Conservation (phyloP, 305 asterid species). For the Fraxinus velutina region DNA sequence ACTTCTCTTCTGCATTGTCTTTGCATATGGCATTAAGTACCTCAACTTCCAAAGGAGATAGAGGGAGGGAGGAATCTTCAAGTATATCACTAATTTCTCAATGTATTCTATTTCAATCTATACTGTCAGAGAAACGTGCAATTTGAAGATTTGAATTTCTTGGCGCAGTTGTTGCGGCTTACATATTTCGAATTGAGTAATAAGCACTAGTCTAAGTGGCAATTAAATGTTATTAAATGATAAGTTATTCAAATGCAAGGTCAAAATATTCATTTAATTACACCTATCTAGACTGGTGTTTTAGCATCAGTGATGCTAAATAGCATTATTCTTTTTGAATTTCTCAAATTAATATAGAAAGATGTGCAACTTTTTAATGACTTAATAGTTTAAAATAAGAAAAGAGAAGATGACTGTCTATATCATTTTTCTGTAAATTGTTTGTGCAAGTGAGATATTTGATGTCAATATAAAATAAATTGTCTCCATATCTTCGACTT, state of each 20-base stretch:
- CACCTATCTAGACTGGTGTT: neutral
- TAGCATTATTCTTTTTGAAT: neutral
- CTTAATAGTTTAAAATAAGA: neutral
- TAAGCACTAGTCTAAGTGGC: neutral
- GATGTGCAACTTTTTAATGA: neutral
- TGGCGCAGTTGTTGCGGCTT: neutral
- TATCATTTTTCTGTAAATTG: neutral
- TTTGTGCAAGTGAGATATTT: neutral
- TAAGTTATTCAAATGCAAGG: neutral
- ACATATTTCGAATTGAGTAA: neutral
- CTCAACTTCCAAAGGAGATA: constrained; percentile 87
- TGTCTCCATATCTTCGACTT: neutral
- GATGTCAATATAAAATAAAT: neutral
- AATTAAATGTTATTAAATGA: no score
- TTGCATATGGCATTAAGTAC: constrained; percentile 76
- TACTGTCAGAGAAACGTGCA: neutral
- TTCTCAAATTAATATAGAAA: neutral
- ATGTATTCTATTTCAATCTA: neutral
- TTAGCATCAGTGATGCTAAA: neutral
- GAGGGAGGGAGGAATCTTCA: constrained; percentile 22
- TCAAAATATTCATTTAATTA: neutral
- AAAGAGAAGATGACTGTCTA: neutral
- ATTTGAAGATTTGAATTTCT: neutral
- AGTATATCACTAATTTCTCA: neutral
- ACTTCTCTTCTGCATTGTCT: constrained; percentile 59